Evolutionary conservation across 2,329 filamentous ascomycete species (phyloP).

Genomic region (Colletotrichum tropicale): DNA sequence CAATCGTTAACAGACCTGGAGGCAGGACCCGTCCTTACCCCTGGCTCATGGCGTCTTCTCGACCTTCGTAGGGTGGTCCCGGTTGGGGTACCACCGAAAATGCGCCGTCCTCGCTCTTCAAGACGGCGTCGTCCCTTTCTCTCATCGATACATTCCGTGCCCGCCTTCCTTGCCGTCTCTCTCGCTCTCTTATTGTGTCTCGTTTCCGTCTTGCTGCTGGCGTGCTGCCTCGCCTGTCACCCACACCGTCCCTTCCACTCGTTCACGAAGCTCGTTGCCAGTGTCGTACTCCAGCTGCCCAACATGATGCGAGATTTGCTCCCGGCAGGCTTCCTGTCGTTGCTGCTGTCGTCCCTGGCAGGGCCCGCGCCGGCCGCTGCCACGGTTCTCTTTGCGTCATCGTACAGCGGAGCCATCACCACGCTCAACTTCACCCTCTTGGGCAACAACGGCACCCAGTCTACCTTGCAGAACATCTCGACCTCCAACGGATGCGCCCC

Average conservation of each 20-base stretch:
- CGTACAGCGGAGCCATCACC: conserved; percentile 52
- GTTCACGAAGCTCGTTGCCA: not conserved
- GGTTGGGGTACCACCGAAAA: not conserved
- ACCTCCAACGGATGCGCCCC: conserved; percentile 52
- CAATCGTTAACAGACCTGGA: not conserved
- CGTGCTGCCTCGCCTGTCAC: not conserved
- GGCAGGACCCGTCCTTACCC: not conserved
- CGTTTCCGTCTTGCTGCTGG: not conserved
- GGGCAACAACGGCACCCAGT: conserved; percentile 23
- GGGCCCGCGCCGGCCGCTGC: conserved; percentile 35
- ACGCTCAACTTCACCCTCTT: conserved; percentile 47
- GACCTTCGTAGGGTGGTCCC: not conserved
- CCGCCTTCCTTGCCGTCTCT: not conserved
- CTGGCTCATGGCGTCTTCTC: not conserved
- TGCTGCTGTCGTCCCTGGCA: conserved; percentile 20
- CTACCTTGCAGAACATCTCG: conserved; percentile 45
- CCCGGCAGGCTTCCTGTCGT: conserved; percentile 10
- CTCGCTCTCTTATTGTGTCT: not conserved
- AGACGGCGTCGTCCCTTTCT: not conserved
- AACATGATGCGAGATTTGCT: conserved; percentile 20
- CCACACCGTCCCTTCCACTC: not conserved
- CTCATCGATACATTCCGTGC: not conserved
- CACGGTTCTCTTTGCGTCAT: conserved; percentile 50
- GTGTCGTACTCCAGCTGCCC: not conserved
- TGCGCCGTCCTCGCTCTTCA: conserved; percentile 9